These are phyloP conservation scores for Vigna trinervia DNA, from an alignment of 306 rosid species.

Conservation along the genomic window DNA sequence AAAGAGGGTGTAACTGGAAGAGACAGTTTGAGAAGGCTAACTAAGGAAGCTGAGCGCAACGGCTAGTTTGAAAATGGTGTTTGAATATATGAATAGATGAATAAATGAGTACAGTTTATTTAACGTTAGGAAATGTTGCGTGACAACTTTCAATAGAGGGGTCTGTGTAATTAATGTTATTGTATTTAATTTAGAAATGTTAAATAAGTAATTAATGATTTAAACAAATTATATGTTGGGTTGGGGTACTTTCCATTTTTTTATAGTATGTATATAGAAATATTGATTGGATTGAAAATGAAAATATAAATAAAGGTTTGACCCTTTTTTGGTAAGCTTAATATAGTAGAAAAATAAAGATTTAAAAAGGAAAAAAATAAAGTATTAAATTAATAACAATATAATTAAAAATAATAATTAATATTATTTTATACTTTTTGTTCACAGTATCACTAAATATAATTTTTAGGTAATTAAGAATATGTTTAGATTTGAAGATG, in stretches of 20 bases:
- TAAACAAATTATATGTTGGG: neutral
- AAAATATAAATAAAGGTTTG: neutral
- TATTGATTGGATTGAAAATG: neutral
- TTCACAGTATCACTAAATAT: no score
- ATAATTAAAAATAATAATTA: no score
- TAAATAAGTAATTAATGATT: neutral
- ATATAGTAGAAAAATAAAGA: neutral
- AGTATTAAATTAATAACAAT: neutral
- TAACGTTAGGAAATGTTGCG: constrained; percentile 56
- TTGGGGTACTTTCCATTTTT: neutral
- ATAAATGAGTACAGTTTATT: neutral
- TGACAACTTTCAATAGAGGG: neutral
- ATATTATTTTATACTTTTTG: no score
- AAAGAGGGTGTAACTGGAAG: constrained; percentile 62
- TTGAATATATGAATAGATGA: constrained; percentile 42
- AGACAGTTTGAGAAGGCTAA: constrained; percentile 7
- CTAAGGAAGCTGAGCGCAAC: constrained; percentile 49
- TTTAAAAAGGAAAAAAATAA: neutral
- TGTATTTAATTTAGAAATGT: neutral
- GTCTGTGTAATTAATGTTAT: neutral
- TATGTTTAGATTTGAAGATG: no score
- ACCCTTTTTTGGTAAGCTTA: neutral
- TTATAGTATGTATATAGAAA: neutral
- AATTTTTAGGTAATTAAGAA: no score
- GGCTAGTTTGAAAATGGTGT: constrained; percentile 68